Percentiles rank a stretch among this genome's conserved stretches.
Conservation (phyloP, 163 green algal species). For the Chloromonas sp. region DNA sequence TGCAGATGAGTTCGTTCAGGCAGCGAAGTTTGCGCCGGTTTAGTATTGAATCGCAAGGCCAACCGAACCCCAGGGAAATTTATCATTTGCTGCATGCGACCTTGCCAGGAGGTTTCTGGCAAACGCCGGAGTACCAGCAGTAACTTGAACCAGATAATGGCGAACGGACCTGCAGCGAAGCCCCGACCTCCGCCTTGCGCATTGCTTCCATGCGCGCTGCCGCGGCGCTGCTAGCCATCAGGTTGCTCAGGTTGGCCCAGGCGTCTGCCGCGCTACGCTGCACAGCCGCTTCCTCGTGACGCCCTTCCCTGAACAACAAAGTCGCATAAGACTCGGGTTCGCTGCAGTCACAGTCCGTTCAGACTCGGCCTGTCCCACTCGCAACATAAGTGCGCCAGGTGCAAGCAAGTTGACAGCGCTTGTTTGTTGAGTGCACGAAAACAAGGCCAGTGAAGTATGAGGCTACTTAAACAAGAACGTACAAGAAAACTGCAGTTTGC, state of each 20-base stretch:
- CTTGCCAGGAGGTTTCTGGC: not conserved
- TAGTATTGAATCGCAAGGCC: not conserved
- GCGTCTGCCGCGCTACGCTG: not conserved
- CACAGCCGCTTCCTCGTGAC: not conserved
- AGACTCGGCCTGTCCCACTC: too few species aligned
- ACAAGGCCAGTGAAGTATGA: not conserved
- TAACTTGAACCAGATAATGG: not conserved
- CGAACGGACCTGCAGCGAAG: not conserved
- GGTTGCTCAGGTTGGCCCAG: not conserved
- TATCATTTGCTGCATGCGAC: not conserved
- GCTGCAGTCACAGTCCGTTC: not conserved
- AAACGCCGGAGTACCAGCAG: too few species aligned
- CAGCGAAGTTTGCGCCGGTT: not conserved
- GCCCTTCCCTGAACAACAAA: not conserved
- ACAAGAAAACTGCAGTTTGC: too few species aligned
- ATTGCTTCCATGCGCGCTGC: too few species aligned
- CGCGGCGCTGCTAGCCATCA: not conserved
- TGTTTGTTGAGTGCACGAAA: not conserved
- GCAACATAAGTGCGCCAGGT: not conserved
- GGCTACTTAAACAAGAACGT: too few species aligned
- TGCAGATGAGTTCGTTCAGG: not conserved
- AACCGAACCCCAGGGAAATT: not conserved
- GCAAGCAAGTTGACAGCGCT: not conserved
- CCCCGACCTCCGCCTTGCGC: not conserved
- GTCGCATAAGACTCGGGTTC: not conserved